phyloP scores from a whole-genome alignment of 306 rosid genomes.

The Glycine tomentella region DNA sequence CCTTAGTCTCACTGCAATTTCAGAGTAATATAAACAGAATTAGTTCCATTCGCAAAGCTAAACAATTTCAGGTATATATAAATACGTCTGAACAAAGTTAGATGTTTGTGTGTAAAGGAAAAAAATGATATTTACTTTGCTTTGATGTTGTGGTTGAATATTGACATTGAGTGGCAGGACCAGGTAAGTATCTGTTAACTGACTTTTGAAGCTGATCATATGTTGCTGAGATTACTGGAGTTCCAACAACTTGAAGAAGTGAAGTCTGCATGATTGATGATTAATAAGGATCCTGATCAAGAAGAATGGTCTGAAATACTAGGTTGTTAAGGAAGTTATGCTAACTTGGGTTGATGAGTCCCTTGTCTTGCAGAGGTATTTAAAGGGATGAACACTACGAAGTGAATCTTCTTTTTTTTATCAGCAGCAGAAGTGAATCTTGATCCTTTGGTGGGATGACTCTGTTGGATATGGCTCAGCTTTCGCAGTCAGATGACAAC shows the following conservation, averaged over 20 bases:
- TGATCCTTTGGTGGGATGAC: slow-evolving; percentile 39
- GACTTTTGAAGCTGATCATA: slow-evolving; percentile 48
- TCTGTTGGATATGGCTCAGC: too few relatives aligned
- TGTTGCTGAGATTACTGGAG: slow-evolving; percentile 45
- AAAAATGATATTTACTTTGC: slow-evolving; percentile 38
- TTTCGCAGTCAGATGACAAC: too few relatives aligned
- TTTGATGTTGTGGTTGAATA: slow-evolving; percentile 40
- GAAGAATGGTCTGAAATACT: slow-evolving; percentile 20
- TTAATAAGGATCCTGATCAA: slow-evolving; percentile 8
- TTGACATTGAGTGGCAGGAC: slow-evolving; percentile 43
- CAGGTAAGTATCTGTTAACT: slow-evolving; percentile 48
- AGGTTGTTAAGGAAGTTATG: slow-evolving; percentile 21
- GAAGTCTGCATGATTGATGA: slow-evolving; percentile 51
- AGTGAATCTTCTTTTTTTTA: neutral
- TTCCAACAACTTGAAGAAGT: slow-evolving; percentile 52
- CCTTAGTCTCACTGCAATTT: slow-evolving; percentile 51
- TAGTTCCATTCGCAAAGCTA: neutral
- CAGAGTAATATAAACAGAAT: neutral
- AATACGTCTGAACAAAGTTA: neutral
- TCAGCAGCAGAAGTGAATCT: neutral
- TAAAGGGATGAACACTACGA: slow-evolving; percentile 31
- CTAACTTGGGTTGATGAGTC: slow-evolving; percentile 31
- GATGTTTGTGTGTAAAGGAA: neutral
- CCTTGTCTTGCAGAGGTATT: slow-evolving; percentile 29
- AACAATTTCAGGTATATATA: neutral